phyloP scores from a whole-genome alignment of 176 grass and related monocot species.

The Triticum timopheevii region DNA sequence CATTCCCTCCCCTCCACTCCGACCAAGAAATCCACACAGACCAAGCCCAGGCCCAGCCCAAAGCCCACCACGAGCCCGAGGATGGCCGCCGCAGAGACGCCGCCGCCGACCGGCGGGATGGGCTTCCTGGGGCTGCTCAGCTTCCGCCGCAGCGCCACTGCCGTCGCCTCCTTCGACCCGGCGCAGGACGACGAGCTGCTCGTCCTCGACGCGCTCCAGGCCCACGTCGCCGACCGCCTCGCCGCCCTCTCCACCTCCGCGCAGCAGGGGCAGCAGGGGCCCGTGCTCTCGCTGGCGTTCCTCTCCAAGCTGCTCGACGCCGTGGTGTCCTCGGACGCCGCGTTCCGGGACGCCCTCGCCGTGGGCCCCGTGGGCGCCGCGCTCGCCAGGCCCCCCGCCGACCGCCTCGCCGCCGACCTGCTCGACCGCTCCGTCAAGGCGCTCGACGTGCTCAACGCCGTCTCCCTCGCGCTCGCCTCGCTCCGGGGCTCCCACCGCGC shows the following conservation, averaged over 20 bases:
- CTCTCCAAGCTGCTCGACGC: conserved; percentile 83
- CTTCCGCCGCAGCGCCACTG: conserved; percentile 58
- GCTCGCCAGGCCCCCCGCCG: conserved; percentile 49
- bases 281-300: conserved; percentile 59
- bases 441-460: conserved; percentile 82
- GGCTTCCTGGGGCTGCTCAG: conserved; percentile 66
- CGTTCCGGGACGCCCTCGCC: conserved; percentile 55
- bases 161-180: conserved; percentile 70
- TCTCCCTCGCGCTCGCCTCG: conserved; percentile 66
- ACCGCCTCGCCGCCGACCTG: conserved; percentile 68
- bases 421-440: conserved; percentile 76
- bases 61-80: neutral
- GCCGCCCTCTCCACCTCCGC: conserved; percentile 22
- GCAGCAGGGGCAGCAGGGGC: neutral
- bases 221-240: conserved; percentile 69
- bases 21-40: neutral
- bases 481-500: conserved; percentile 70
- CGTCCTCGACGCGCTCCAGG: conserved; percentile 60
- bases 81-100: conserved; percentile 55
- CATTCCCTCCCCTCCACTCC: conserved; percentile 30
- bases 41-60: neutral
- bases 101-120: conserved; percentile 36
- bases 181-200: conserved; percentile 62
- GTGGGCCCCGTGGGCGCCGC: conserved; percentile 36
- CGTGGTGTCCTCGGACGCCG: conserved; percentile 53